Percentiles rank a stretch among this genome's conserved stretches.
Evolutionary conservation across 2,329 filamentous ascomycete species (phyloP).

Genomic region (Talaromyces rugulosus): DNA sequence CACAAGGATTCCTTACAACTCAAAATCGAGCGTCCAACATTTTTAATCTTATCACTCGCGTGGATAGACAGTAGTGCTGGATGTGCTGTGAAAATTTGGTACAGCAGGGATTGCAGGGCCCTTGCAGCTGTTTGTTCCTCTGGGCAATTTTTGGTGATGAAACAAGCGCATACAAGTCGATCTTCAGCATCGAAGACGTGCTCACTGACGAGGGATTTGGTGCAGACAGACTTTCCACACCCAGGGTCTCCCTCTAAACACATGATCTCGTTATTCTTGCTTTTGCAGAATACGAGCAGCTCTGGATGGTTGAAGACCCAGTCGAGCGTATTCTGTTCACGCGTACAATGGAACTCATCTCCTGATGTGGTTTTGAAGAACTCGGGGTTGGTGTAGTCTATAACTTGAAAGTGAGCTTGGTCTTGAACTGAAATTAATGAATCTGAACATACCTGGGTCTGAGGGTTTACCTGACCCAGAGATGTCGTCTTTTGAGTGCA

Average conservation of each 20-base stretch:
- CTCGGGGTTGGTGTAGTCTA: not conserved
- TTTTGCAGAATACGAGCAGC: not conserved
- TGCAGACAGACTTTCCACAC: not conserved
- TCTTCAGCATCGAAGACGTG: not conserved
- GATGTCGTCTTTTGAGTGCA: not conserved
- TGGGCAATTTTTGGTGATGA: not conserved
- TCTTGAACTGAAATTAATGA: not conserved
- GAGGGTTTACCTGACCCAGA: not conserved
- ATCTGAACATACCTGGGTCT: not conserved
- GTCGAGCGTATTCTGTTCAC: not conserved
- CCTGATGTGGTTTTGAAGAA: not conserved
- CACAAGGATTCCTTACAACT: not conserved
- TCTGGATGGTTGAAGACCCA: not conserved
- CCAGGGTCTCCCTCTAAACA: not conserved
- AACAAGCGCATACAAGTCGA: not conserved
- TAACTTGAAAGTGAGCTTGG: not conserved
- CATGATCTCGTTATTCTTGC: not conserved
- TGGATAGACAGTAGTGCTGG: not conserved
- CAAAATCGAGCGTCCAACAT: not conserved
- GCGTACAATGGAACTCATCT: not conserved
- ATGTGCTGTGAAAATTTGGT: not conserved
- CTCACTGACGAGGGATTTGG: not conserved
- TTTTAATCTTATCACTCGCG: not conserved
- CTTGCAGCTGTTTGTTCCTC: not conserved
- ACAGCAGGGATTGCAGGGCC: not conserved